phyloP scores from a whole-genome alignment of 148 eudicot species.

The Salicornia ramosissima region DNA sequence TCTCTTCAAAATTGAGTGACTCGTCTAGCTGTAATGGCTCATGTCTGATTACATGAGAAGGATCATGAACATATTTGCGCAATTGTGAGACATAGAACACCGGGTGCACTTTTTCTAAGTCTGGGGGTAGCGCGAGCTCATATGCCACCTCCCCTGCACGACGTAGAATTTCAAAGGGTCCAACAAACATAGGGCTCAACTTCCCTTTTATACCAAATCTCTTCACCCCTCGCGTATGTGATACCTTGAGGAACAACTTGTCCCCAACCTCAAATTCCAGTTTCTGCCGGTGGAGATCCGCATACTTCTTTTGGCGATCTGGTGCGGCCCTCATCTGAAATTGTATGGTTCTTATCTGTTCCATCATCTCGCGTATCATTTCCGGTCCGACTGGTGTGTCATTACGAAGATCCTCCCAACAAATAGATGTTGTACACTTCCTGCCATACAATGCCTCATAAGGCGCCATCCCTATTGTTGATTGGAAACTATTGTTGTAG shows the following conservation, averaged over 20 bases:
- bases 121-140: not conserved
- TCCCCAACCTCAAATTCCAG: not conserved
- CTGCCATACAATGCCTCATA: too few species aligned
- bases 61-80: not conserved
- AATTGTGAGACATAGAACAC: not conserved
- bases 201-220: not conserved
- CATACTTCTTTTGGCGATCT: not conserved
- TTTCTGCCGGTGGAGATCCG: too few species aligned
- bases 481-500: too few species aligned
- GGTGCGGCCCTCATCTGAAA: too few species aligned
- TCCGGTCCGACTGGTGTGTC: not conserved
- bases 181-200: not conserved
- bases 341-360: too few species aligned
- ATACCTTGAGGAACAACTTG: not conserved
- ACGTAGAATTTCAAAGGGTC: not conserved
- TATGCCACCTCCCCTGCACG: not conserved
- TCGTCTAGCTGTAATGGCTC: not conserved
- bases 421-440: not conserved
- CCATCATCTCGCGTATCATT: too few species aligned
- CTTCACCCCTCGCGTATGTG: not conserved
- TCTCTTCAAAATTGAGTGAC: too few species aligned
- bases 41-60: not conserved
- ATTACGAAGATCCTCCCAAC: not conserved
- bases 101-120: not conserved
- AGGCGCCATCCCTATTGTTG: too few species aligned